Conservation (phyloP, 2,329 filamentous ascomycete genomes). For the Cordyceps militaris region DNA sequence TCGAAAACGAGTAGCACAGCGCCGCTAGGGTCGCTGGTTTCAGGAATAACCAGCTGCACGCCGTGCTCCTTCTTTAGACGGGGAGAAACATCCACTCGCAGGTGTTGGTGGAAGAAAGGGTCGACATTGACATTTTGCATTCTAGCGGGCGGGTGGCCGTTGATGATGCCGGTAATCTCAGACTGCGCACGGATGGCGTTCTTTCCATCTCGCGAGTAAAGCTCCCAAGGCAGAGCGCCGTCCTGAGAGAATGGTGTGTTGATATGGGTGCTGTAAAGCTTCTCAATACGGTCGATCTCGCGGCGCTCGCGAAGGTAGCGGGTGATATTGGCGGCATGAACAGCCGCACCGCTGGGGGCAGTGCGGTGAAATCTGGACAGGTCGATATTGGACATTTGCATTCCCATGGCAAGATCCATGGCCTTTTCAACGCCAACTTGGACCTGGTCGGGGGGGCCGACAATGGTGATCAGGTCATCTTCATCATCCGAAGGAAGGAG, state of each 20-base stretch:
- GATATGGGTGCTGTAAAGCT: conserved; percentile 75
- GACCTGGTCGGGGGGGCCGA: conserved; percentile 70
- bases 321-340: conserved; percentile 79
- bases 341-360: conserved; percentile 62
- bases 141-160: conserved; percentile 65
- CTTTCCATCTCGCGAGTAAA: conserved; percentile 81
- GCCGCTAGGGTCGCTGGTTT: conserved; percentile 49
- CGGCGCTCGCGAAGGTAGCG: conserved; percentile 78
- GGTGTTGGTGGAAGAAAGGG: conserved; percentile 70
- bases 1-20: conserved; percentile 71
- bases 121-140: conserved; percentile 63
- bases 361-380: conserved; percentile 71
- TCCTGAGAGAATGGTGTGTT: conserved; percentile 66
- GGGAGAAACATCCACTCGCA: conserved; percentile 57
- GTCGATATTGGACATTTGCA: conserved; percentile 79
- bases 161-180: conserved; percentile 68
- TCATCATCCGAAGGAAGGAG: conserved; percentile 72
- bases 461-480: conserved; percentile 75
- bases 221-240: conserved; percentile 72
- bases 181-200: conserved; percentile 69
- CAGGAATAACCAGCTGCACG: conserved; percentile 67
- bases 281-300: conserved; percentile 77
- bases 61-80: conserved; percentile 61
- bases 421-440: conserved; percentile 71
- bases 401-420: conserved; percentile 79